phyloP scores from a whole-genome alignment of 768 basidiomycete genomes.

The Rhizopogon vinicolor region DNA sequence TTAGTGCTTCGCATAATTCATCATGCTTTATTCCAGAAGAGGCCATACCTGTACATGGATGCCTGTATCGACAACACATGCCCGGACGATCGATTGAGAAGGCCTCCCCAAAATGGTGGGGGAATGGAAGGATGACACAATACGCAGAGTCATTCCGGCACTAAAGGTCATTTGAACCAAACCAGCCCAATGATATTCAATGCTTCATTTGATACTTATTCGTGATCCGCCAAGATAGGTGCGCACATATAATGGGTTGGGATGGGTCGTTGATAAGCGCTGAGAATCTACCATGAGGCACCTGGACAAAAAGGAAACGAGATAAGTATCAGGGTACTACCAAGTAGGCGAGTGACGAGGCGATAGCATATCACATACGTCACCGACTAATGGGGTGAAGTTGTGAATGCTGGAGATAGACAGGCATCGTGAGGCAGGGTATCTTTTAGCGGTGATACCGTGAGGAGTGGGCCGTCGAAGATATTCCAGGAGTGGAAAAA shows the following conservation, averaged over 20 bases:
- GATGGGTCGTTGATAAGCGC: not conserved
- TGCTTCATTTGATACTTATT: constrained; percentile 1
- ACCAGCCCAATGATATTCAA: not conserved
- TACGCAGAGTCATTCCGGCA: not conserved
- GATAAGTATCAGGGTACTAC: not conserved
- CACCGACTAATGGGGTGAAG: not conserved
- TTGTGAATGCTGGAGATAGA: not conserved
- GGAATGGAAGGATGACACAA: not conserved
- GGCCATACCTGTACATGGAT: not conserved
- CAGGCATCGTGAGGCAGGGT: not conserved
- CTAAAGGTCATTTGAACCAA: not conserved
- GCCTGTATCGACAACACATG: not conserved
- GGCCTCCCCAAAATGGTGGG: not conserved
- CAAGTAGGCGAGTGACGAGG: not conserved
- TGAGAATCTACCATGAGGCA: not conserved
- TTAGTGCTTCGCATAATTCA: not conserved
- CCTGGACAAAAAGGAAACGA: not conserved
- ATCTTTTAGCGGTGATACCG: not conserved
- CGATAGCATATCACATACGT: not conserved
- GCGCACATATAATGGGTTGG: not conserved
- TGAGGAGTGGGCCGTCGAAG: not conserved
- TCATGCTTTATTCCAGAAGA: not conserved
- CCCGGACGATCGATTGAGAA: not conserved
- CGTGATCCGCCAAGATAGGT: not conserved
- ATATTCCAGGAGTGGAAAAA: not conserved